Conservation (phyloP, 352 stramenopile genomes). For the Poterioochromonas sp. region DNA sequence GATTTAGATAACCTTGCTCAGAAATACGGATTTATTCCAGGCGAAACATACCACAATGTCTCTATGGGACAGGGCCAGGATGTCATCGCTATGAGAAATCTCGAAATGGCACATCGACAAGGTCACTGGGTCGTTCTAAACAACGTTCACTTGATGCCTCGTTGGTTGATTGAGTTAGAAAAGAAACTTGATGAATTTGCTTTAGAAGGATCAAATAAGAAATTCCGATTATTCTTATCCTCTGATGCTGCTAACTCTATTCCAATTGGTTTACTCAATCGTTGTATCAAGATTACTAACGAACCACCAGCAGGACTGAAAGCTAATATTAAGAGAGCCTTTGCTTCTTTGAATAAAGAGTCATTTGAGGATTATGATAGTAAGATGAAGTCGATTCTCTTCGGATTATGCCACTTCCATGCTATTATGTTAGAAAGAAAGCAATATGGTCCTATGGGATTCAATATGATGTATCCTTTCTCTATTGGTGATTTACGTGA, state of each 20-base stretch:
- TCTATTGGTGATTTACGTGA: conserved; percentile 94
- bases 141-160: conserved; percentile 83
- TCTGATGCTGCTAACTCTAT: conserved; percentile 58
- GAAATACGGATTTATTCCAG: conserved; percentile 41
- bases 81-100: conserved; percentile 73
- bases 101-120: conserved; percentile 66
- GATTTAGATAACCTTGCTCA: conserved; percentile 47
- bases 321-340: conserved; percentile 79
- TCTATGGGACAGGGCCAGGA: conserved; percentile 73
- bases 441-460: conserved; percentile 94
- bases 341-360: conserved; percentile 70
- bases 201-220: conserved; percentile 65
- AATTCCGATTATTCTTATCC: conserved; percentile 86
- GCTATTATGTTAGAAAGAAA: conserved; percentile 93
- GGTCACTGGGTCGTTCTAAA: conserved; percentile 70
- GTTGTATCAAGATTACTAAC: conserved; percentile 89
- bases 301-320: conserved; percentile 81
- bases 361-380: conserved; percentile 46
- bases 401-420: conserved; percentile 94
- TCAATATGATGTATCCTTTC: conserved; percentile 97
- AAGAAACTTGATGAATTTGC: conserved; percentile 88
- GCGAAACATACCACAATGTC: conserved; percentile 64
- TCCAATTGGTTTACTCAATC: conserved; percentile 81
- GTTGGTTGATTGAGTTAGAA: conserved; percentile 86
- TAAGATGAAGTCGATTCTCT: conserved; percentile 85